Percentiles rank a stretch among this genome's conserved stretches.
Conservation (phyloP, 495 filamentous ascomycete genomes). For the Cetradonia linearis region DNA sequence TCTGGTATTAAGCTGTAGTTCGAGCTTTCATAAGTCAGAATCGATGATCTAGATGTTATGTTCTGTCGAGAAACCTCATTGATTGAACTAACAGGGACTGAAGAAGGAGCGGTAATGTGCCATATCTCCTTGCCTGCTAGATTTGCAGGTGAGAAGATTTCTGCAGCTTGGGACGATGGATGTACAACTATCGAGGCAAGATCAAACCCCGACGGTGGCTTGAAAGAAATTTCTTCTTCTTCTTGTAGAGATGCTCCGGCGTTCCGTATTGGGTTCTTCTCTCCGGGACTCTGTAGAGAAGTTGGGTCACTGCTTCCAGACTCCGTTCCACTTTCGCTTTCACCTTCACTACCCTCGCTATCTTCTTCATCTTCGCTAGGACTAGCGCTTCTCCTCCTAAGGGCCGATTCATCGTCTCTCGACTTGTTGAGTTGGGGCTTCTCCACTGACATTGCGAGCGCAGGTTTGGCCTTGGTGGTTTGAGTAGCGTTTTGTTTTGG, state of each 20-base stretch:
- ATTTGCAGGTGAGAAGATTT: slow-evolving; percentile 24
- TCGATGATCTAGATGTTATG: slow-evolving; percentile 26
- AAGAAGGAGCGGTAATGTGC: slow-evolving; percentile 44
- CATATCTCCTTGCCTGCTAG: slow-evolving; percentile 43
- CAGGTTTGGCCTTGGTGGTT: background rate
- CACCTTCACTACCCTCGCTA: slow-evolving; percentile 6
- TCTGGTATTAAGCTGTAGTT: slow-evolving; percentile 29
- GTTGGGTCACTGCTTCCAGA: slow-evolving; percentile 13
- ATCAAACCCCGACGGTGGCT: slow-evolving; percentile 35
- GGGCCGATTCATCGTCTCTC: background rate
- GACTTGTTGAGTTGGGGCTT: background rate
- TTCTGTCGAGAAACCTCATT: slow-evolving; percentile 32
- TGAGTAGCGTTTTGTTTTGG: background rate
- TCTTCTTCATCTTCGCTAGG: background rate
- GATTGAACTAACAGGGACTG: slow-evolving; percentile 35
- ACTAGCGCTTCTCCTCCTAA: background rate
- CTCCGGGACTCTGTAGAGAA: background rate
- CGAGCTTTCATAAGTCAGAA: slow-evolving; percentile 31
- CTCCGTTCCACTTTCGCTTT: slow-evolving; percentile 4
- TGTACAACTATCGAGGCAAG: slow-evolving; percentile 17
- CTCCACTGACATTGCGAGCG: background rate
- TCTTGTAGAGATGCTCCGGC: background rate
- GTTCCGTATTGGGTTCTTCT: background rate
- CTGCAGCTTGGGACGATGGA: slow-evolving; percentile 18
- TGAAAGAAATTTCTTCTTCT: slow-evolving; percentile 13